A percentile compares a stretch with the other conserved stretches of the same genome.
Evolutionary conservation across 306 rosid genomes (phyloP).

Genomic region (Sophora flavescens): DNA sequence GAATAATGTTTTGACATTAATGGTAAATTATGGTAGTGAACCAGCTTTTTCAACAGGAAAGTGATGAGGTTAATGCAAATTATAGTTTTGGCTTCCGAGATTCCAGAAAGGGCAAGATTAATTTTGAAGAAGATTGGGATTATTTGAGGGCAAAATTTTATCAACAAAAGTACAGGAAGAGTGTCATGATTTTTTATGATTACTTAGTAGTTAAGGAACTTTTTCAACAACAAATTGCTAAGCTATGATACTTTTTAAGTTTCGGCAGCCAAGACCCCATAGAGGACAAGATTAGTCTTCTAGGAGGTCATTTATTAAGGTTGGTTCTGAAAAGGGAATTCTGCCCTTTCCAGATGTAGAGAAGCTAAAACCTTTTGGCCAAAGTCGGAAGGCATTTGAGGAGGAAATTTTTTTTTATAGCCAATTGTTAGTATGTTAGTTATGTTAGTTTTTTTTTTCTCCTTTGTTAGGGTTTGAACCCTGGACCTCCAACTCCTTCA

Average conservation of each 20-base stretch:
- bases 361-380: neutral
- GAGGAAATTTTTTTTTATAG: too few species aligned
- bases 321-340: slow-evolving; percentile 7
- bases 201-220: neutral
- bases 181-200: slow-evolving; percentile 1
- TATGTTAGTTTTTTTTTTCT: too few species aligned
- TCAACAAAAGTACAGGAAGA: slow-evolving; percentile 14
- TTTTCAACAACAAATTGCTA: neutral
- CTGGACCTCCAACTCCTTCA: too few species aligned
- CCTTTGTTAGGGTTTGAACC: too few species aligned
- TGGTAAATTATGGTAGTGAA: neutral
- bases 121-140: neutral
- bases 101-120: neutral
- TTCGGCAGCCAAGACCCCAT: slow-evolving; percentile 14
- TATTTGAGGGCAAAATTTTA: neutral
- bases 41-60: neutral
- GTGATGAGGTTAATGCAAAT: neutral
- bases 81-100: neutral
- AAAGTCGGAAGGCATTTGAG: slow-evolving; percentile 11
- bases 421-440: too few species aligned
- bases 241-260: neutral
- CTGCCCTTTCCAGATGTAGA: slow-evolving; percentile 6
- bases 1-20: neutral
- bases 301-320: slow-evolving; percentile 19
- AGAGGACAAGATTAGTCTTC: slow-evolving; percentile 29